Percentiles rank a stretch among this genome's conserved stretches.
phyloP scores from a whole-genome alignment of 768 basidiomycete genomes.

The Suillus occidentalis region DNA sequence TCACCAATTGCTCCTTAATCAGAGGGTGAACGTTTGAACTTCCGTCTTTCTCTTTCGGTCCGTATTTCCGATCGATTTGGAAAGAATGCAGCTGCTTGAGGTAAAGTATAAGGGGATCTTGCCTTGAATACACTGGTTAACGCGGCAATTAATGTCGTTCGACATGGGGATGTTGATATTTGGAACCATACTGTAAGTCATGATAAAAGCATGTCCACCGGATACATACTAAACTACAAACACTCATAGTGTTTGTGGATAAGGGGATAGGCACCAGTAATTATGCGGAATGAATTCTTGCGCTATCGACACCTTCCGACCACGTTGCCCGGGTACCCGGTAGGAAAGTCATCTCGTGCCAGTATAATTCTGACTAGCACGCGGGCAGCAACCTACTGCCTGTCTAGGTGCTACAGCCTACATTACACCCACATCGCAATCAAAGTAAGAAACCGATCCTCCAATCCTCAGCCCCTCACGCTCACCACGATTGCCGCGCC shows the following conservation, averaged over 20 bases:
- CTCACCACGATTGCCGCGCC: constrained; percentile 23
- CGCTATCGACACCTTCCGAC: neutral
- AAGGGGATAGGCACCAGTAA: neutral
- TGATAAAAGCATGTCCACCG: neutral
- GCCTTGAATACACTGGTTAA: neutral
- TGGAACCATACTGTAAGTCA: neutral
- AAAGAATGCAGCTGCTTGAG: neutral
- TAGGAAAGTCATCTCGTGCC: constrained; percentile 2
- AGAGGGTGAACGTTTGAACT: neutral
- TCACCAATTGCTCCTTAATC: neutral
- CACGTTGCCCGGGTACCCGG: constrained; percentile 14
- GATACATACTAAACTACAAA: neutral
- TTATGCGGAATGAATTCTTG: neutral
- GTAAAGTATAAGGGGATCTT: neutral
- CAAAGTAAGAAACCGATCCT: neutral
- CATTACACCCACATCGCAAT: neutral
- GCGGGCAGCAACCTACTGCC: constrained; percentile 12
- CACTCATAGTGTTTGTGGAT: neutral
- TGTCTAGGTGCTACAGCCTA: constrained; percentile 26
- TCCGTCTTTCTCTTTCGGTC: neutral
- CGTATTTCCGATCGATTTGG: neutral
- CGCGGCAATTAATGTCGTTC: neutral
- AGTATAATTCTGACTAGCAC: constrained; percentile 17
- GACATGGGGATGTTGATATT: neutral
- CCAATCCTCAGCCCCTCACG: neutral